Percentiles rank a stretch among this genome's conserved stretches.
Evolutionary conservation across 176 grass and related monocot species (phyloP).

Genomic region (Musa beccarii): DNA sequence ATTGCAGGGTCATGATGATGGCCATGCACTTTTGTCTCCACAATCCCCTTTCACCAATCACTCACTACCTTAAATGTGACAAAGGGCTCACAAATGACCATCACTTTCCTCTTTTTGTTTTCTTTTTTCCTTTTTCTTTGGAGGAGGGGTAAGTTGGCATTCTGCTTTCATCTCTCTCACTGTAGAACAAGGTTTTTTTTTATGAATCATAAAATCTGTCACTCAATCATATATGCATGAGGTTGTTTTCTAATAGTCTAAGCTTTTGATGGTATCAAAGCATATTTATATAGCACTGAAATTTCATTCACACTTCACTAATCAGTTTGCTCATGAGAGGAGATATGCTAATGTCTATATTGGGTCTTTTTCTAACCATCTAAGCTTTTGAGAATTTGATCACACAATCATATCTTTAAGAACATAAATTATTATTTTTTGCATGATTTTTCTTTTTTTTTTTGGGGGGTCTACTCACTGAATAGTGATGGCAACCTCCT

Average conservation of each 20-base stretch:
- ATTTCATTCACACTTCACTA: too few relatives aligned
- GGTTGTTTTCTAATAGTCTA: too few relatives aligned
- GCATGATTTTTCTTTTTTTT: not conserved
- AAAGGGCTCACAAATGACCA: not conserved
- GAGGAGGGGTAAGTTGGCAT: not conserved
- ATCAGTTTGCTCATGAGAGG: too few relatives aligned
- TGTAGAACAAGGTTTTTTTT: not conserved
- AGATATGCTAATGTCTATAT: too few relatives aligned
- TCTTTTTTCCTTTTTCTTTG: too few relatives aligned
- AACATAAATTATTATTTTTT: not conserved
- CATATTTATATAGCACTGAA: too few relatives aligned
- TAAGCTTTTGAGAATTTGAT: too few relatives aligned
- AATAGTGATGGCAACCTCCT: not conserved
- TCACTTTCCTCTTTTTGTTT: not conserved
- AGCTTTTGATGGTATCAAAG: too few relatives aligned
- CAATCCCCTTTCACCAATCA: not conserved
- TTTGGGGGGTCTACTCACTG: not conserved
- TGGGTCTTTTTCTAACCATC: too few relatives aligned
- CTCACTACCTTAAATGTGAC: not conserved
- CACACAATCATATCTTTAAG: too few relatives aligned
- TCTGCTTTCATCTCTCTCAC: not conserved
- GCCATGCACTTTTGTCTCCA: slow-evolving; percentile 25
- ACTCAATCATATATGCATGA: not conserved
- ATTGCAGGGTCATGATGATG: slow-evolving; percentile 29
- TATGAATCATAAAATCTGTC: not conserved